Evolutionary conservation across 768 basidiomycete genomes (phyloP).

Genomic region (Daedalea quercina): DNA sequence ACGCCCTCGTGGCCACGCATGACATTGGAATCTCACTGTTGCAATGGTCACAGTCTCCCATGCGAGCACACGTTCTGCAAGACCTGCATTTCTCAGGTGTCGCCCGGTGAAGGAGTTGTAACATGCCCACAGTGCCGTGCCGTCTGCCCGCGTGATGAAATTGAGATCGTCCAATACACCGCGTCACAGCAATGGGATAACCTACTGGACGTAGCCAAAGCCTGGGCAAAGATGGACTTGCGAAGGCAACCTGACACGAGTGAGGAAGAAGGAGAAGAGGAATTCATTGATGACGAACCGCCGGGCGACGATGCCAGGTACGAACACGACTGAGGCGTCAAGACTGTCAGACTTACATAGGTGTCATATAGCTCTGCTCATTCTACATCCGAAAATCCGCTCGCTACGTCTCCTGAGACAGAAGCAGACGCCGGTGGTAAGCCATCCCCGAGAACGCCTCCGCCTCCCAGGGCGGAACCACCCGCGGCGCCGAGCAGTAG

Average conservation of each 20-base stretch:
- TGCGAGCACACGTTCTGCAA: slow-evolving; percentile 41
- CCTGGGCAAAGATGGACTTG: slow-evolving; percentile 32
- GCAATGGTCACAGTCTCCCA: slow-evolving; percentile 23
- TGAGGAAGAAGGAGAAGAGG: slow-evolving; percentile 37
- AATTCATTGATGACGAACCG: slow-evolving; percentile 26
- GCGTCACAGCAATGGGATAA: slow-evolving; percentile 39
- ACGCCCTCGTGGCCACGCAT: neutral
- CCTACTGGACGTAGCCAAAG: slow-evolving; percentile 31
- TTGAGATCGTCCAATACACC: slow-evolving; percentile 30
- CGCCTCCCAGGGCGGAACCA: neutral
- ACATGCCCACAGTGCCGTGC: slow-evolving; percentile 33
- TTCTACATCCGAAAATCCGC: neutral
- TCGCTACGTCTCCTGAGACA: slow-evolving; percentile 9
- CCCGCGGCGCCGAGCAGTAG: neutral
- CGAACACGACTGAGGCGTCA: too few relatives aligned
- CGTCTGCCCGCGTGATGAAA: slow-evolving; percentile 22
- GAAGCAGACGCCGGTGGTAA: neutral
- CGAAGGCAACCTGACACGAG: slow-evolving; percentile 30
- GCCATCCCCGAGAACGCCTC: neutral
- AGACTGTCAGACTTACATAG: too few relatives aligned
- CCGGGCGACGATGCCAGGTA: neutral
- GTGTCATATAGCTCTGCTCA: neutral
- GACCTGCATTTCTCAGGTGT: slow-evolving; percentile 26
- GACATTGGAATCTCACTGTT: neutral
- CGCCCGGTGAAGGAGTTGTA: slow-evolving; percentile 21